A percentile compares a stretch with the other conserved stretches of the same genome.
Evolutionary conservation across 1,284 basidiomycete genomes (phyloP).

Genomic region (Chalciporus piperatoides): DNA sequence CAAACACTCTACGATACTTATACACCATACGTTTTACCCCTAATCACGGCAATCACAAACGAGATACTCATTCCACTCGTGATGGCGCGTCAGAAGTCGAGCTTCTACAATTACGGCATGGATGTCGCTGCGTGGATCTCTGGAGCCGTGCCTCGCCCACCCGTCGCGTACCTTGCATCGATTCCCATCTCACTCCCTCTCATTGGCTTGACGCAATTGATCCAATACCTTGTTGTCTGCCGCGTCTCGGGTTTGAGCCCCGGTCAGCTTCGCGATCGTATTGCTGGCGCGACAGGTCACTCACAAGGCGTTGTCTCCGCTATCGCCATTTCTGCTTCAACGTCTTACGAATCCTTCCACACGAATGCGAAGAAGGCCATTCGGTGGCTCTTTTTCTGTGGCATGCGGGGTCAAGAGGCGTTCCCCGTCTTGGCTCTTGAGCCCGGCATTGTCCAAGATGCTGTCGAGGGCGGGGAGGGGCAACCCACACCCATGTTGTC

Average conservation of each 20-base stretch:
- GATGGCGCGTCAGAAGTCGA: conserved; percentile 54
- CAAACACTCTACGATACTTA: conserved; percentile 90
- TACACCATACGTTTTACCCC: conserved; percentile 75
- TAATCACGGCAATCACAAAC: conserved; percentile 62
- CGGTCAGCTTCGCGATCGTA: conserved; percentile 71
- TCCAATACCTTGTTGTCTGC: conserved; percentile 85
- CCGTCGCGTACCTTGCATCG: conserved; percentile 87
- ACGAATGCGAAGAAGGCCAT: conserved; percentile 81
- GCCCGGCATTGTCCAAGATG: conserved; percentile 83
- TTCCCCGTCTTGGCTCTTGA: conserved; percentile 95
- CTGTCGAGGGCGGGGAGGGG: conserved; percentile 91
- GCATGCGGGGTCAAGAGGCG: conserved; percentile 88
- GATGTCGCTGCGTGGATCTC: conserved; percentile 85
- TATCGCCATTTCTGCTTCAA: conserved; percentile 80
- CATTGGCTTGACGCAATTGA: conserved; percentile 94
- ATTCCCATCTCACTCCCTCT: conserved; percentile 94
- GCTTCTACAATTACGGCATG: conserved; percentile 81
- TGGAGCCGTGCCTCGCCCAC: conserved; percentile 65
- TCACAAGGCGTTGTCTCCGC: conserved; percentile 96
- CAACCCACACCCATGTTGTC: conserved; percentile 92
- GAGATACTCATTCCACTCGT: conserved; percentile 74
- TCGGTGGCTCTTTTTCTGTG: conserved; percentile 91
- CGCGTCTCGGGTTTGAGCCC: conserved; percentile 74
- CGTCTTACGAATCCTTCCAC: conserved; percentile 69
- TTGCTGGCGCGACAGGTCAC: conserved; percentile 91